A percentile compares a stretch with the other conserved stretches of the same genome.
Evolutionary conservation across 1,139 yeast species (phyloP).

Genomic region (Suzukiozyma palmioleophila): DNA sequence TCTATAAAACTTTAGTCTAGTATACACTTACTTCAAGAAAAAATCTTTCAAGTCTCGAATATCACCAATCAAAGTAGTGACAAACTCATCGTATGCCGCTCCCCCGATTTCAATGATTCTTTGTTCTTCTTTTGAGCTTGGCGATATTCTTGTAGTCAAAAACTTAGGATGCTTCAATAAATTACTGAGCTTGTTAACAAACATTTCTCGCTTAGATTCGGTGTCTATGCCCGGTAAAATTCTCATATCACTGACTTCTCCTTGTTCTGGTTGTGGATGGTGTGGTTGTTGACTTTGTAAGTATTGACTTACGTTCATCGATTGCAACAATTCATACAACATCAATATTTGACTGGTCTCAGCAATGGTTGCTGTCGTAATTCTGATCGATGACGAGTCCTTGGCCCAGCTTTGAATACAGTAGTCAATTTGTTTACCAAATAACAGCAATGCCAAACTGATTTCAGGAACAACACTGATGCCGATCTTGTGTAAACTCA

Average conservation of each 20-base stretch:
- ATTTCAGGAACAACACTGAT: constrained; percentile 60
- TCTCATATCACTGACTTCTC: constrained; percentile 19
- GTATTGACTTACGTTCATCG: constrained; percentile 44
- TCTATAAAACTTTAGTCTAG: background rate
- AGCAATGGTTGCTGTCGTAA: constrained; percentile 62
- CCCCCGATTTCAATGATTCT: constrained; percentile 45
- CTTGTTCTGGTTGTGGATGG: constrained; percentile 7
- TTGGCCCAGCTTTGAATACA: constrained; percentile 70
- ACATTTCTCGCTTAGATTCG: constrained; percentile 50
- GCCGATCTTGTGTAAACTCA: constrained; percentile 61
- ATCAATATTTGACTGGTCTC: constrained; percentile 80
- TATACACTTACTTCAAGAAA: constrained; percentile 11
- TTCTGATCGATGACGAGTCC: constrained; percentile 47
- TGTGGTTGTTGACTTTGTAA: constrained; percentile 13
- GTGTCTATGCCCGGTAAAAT: constrained; percentile 63
- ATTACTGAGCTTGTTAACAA: constrained; percentile 59
- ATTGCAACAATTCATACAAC: constrained; percentile 54
- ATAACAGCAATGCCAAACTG: constrained; percentile 58
- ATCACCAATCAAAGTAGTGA: constrained; percentile 48
- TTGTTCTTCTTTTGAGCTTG: constrained; percentile 65
- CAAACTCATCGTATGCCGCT: constrained; percentile 35
- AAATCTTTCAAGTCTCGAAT: constrained; percentile 53
- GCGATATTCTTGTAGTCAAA: constrained; percentile 61
- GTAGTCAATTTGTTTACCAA: constrained; percentile 59
- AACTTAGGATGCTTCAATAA: constrained; percentile 84